These are phyloP conservation scores for Speleostelium caveatum DNA, from an alignment of 78 protist species.

Conservation along the genomic window DNA sequence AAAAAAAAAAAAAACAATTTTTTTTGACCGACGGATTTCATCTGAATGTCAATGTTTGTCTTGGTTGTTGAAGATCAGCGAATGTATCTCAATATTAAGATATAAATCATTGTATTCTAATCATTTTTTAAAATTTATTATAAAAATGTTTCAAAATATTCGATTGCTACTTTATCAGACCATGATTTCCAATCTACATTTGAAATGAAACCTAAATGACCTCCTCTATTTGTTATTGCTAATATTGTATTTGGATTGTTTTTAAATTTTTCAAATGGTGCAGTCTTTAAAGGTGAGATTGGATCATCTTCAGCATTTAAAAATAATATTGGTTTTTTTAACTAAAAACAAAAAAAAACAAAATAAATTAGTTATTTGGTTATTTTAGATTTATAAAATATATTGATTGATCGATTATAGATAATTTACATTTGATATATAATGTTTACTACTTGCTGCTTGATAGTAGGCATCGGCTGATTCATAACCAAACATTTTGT, in stretches of 20 bases:
- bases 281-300: slow-evolving; percentile 29
- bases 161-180: slow-evolving; percentile 38
- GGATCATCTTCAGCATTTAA: slow-evolving; percentile 50
- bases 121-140: no score
- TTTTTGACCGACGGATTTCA: no score
- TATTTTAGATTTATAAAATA: background rate
- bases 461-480: slow-evolving; percentile 22
- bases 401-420: no score
- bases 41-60: no score
- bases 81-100: no score
- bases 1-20: no score
- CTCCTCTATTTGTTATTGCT: slow-evolving; percentile 23
- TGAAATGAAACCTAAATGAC: slow-evolving; percentile 57
- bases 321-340: slow-evolving; percentile 58
- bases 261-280: slow-evolving; percentile 42
- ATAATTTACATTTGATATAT: no score
- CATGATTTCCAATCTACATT: slow-evolving; percentile 11
- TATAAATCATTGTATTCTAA: no score
- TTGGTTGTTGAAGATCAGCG: no score
- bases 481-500: slow-evolving; percentile 41
- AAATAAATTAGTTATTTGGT: no score
- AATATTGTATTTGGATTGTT: slow-evolving; percentile 50
- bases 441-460: slow-evolving; percentile 1
- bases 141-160: slow-evolving; percentile 42
- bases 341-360: no score